A percentile compares a stretch with the other conserved stretches of the same genome.
Conservation (phyloP, 768 basidiomycete species). For the Mycena polygramma region DNA sequence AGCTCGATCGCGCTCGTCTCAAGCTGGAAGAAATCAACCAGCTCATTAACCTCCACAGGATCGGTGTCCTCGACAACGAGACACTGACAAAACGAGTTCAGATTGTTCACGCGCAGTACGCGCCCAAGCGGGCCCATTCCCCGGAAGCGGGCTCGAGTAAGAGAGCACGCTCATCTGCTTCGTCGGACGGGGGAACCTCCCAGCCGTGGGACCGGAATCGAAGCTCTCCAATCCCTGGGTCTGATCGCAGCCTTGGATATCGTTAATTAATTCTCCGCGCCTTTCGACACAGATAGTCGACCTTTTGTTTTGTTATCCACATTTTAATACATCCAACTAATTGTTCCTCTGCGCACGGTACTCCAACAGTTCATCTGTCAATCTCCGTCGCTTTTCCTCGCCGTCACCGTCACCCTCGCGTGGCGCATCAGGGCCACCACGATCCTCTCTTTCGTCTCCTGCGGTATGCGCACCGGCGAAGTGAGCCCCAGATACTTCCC, state of each 20-base stretch:
- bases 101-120: neutral
- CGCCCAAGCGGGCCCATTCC: neutral
- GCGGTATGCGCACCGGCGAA: conserved; percentile 33
- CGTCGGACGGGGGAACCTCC: neutral
- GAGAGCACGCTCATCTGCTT: neutral
- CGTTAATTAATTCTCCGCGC: neutral
- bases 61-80: neutral
- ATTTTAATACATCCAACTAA: neutral
- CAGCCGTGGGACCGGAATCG: neutral
- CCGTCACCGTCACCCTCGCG: conserved; percentile 14
- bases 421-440: conserved; percentile 16
- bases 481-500: conserved; percentile 24
- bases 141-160: neutral
- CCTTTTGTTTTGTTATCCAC: neutral
- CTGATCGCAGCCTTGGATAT: neutral
- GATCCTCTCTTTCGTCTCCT: conserved; percentile 35
- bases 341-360: conserved; percentile 4
- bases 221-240: neutral
- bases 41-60: neutral
- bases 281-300: too few relatives aligned
- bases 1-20: neutral
- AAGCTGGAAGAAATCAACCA: conserved; percentile 1
- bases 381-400: conserved; percentile 33
- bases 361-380: conserved; percentile 40
- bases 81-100: neutral